Evolutionary conservation across 2,329 filamentous ascomycete genomes (phyloP).

Genomic region (Stachybotrys chlorohalonatus): DNA sequence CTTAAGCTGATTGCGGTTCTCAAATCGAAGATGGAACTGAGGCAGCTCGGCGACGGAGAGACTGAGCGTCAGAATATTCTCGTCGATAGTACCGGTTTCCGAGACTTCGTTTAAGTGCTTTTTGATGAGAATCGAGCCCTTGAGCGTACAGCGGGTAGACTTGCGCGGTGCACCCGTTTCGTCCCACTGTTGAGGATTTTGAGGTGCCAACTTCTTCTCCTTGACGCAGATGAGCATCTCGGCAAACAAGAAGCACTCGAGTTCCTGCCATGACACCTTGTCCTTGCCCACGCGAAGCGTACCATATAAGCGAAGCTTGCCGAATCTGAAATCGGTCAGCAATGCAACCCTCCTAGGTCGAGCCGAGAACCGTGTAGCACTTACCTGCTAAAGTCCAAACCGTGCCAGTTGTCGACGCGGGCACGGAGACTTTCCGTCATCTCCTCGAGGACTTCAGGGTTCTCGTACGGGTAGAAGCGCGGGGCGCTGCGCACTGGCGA

Average conservation of each 20-base stretch:
- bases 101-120: constrained; percentile 87
- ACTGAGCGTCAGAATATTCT: constrained; percentile 78
- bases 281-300: constrained; percentile 93
- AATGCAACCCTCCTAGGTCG: background rate
- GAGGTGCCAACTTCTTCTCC: constrained; percentile 67
- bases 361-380: constrained; percentile 8
- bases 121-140: constrained; percentile 96
- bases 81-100: constrained; percentile 62
- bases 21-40: constrained; percentile 87
- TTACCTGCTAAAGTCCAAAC: constrained; percentile 77
- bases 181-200: constrained; percentile 54
- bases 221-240: constrained; percentile 99
- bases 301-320: constrained; percentile 81
- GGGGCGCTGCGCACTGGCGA: constrained; percentile 50
- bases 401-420: constrained; percentile 98
- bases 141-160: constrained; percentile 73
- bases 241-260: constrained; percentile 93
- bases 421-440: constrained; percentile 76
- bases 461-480: constrained; percentile 63
- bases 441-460: constrained; percentile 67
- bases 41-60: constrained; percentile 88
- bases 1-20: constrained; percentile 74
- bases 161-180: constrained; percentile 50
- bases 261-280: constrained; percentile 90
- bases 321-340: constrained; percentile 53